Evolutionary conservation across 441 rosid species (phyloP).

Genomic region (Erodium texanum): DNA sequence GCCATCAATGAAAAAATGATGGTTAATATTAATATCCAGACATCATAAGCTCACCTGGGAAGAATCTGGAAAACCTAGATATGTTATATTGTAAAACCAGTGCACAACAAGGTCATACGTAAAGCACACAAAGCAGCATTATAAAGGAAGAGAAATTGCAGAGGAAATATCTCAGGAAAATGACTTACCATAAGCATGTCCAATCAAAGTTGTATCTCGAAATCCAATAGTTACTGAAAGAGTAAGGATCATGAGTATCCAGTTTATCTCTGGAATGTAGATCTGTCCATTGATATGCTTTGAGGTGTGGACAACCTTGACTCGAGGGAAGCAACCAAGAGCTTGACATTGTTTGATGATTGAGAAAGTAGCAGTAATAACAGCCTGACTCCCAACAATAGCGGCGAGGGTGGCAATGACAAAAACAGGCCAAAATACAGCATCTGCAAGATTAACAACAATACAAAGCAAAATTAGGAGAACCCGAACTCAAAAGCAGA

Average conservation of each 20-base stretch:
- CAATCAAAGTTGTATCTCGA: constrained; percentile 61
- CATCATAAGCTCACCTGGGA: not conserved
- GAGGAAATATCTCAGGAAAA: not conserved
- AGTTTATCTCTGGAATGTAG: constrained; percentile 91
- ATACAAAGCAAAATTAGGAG: constrained; percentile 16
- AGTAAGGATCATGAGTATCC: constrained; percentile 88
- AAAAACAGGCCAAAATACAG: constrained; percentile 82
- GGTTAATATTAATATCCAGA: not conserved
- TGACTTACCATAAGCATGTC: constrained; percentile 83
- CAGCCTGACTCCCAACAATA: constrained; percentile 80
- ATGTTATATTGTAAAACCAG: not conserved
- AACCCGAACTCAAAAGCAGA: constrained; percentile 13
- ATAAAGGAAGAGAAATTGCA: not conserved
- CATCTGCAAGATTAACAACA: constrained; percentile 34
- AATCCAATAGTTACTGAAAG: constrained; percentile 75
- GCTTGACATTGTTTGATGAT: constrained; percentile 87
- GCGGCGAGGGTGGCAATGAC: constrained; percentile 84
- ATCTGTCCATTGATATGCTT: constrained; percentile 78
- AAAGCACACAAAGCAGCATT: not conserved
- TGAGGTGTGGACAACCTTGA: constrained; percentile 84
- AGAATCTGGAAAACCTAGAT: not conserved
- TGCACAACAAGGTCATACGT: constrained; percentile 14
- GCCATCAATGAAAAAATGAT: not conserved
- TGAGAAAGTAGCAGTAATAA: constrained; percentile 82
- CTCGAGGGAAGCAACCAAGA: constrained; percentile 92